These are phyloP conservation scores for Nicotiana undulata DNA, from an alignment of 257 asterid species.

Conservation along the genomic window DNA sequence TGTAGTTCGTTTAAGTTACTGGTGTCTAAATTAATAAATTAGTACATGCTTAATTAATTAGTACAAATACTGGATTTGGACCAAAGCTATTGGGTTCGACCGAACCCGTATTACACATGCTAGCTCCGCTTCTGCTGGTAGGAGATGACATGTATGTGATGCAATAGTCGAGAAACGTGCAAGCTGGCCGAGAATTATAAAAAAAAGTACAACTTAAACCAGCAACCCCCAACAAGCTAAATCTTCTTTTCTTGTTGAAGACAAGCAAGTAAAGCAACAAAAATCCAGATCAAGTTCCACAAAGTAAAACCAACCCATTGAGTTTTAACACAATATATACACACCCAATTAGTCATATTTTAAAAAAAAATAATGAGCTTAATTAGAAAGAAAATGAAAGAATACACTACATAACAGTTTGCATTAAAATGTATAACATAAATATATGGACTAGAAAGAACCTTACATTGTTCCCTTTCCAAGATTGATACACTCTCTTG, in stretches of 20 bases:
- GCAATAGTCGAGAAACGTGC: too few species aligned
- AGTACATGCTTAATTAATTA: too few species aligned
- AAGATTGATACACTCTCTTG: constrained; percentile 17
- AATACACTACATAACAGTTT: not conserved
- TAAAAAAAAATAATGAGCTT: not conserved
- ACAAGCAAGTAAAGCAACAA: not conserved
- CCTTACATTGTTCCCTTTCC: constrained; percentile 37
- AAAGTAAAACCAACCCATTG: not conserved
- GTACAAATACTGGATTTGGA: too few species aligned
- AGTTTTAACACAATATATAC: not conserved
- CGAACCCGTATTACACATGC: too few species aligned
- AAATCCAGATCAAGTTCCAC: not conserved
- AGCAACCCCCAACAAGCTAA: not conserved
- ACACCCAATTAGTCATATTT: not conserved
- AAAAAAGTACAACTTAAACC: not conserved
- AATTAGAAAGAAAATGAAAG: not conserved
- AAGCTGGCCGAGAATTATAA: too few species aligned
- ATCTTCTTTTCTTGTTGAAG: not conserved
- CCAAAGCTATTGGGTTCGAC: too few species aligned
- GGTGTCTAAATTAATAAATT: too few species aligned
- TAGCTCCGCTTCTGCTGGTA: too few species aligned
- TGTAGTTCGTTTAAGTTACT: too few species aligned
- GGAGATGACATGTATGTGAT: too few species aligned
- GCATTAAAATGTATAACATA: not conserved
- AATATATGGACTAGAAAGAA: not conserved